Conservation (phyloP, 805 yeast species). For the Dipodascopsis tothii region DNA sequence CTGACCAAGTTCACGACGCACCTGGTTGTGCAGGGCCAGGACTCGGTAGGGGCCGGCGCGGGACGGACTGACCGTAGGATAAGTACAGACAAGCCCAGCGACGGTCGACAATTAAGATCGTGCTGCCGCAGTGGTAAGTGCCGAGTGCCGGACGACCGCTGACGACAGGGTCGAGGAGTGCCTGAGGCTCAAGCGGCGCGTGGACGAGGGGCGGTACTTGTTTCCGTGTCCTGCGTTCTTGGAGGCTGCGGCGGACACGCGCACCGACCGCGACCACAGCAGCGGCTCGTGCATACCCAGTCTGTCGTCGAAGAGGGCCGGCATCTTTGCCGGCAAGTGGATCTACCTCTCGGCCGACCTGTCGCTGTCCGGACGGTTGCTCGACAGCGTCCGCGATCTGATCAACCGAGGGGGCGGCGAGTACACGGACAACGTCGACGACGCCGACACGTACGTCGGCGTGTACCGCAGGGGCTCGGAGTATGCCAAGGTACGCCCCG, state of each 20-base stretch:
- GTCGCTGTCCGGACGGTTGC: slow-evolving; percentile 41
- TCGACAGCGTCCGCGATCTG: slow-evolving; percentile 37
- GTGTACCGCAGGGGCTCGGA: slow-evolving; percentile 52
- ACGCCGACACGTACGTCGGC: slow-evolving; percentile 52
- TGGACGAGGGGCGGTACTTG: slow-evolving; percentile 49
- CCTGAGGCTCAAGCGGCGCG: slow-evolving; percentile 42
- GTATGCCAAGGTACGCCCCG: slow-evolving; percentile 32
- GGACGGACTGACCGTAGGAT: neutral
- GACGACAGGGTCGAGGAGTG: slow-evolving; percentile 63
- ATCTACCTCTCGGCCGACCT: slow-evolving; percentile 53
- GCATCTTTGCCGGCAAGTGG: slow-evolving; percentile 36
- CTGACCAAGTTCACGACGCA: slow-evolving; percentile 73
- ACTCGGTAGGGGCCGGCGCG: slow-evolving; percentile 40
- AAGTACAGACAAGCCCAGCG: slow-evolving; percentile 14
- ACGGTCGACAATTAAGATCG: slow-evolving; percentile 46
- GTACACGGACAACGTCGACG: slow-evolving; percentile 29
- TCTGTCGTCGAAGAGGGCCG: slow-evolving; percentile 2
- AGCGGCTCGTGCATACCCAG: too few relatives aligned
- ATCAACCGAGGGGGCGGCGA: slow-evolving; percentile 52
- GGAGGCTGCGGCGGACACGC: neutral
- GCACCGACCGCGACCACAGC: too few relatives aligned
- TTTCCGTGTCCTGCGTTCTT: slow-evolving; percentile 34
- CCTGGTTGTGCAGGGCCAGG: slow-evolving; percentile 49
- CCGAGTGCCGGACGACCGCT: neutral
- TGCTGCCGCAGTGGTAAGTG: slow-evolving; percentile 51